Conservation (phyloP, 2,329 filamentous ascomycete genomes). For the Beauveria asiatica region DNA sequence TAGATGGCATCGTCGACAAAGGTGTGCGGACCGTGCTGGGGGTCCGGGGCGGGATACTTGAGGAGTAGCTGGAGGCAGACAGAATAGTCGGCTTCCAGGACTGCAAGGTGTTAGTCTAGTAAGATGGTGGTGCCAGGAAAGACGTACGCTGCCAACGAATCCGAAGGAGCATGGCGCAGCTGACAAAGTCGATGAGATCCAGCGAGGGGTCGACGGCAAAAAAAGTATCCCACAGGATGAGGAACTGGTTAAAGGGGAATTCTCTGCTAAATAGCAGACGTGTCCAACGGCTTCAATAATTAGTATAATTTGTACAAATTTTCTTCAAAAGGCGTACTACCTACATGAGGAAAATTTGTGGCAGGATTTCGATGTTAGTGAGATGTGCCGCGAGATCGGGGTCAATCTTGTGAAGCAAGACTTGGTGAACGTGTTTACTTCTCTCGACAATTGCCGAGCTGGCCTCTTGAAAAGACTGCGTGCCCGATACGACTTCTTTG, state of each 20-base stretch:
- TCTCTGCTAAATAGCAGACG: constrained; percentile 87
- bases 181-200: constrained; percentile 81
- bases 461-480: constrained; percentile 24
- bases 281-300: constrained; percentile 69
- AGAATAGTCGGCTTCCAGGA: constrained; percentile 83
- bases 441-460: constrained; percentile 64
- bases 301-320: not conserved
- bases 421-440: constrained; percentile 80
- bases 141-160: constrained; percentile 79
- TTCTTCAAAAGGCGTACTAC: constrained; percentile 16
- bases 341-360: constrained; percentile 92
- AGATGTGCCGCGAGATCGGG: constrained; percentile 77
- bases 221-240: constrained; percentile 82
- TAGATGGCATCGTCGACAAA: constrained; percentile 83
- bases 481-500: constrained; percentile 30
- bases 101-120: constrained; percentile 33
- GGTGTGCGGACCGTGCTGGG: constrained; percentile 59
- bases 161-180: constrained; percentile 84
- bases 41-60: constrained; percentile 64
- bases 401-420: constrained; percentile 68
- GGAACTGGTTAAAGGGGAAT: constrained; percentile 77
- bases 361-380: constrained; percentile 76
- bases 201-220: constrained; percentile 79
- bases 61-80: constrained; percentile 72
- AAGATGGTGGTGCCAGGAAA: not conserved